Base-by-base conservation (phyloP, 1,284 basidiomycete genomes). In the Ceratobasidium sp. region DNA sequence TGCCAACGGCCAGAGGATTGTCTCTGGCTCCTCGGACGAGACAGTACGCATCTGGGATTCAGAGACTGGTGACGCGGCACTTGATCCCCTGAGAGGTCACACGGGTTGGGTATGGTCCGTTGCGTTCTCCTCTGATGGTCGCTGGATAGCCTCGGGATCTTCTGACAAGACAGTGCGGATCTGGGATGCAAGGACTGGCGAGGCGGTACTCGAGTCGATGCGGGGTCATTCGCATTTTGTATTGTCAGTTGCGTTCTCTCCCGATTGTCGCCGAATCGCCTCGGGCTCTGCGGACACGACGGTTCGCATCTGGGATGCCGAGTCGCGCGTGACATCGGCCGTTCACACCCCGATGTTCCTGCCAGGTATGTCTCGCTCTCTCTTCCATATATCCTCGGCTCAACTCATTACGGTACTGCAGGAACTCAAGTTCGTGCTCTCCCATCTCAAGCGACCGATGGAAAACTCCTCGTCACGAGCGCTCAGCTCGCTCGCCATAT, bases 11-110 rank as follows among this genome's bases (percentile, higher is more conserved):
- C 87, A 90, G 16, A 89, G 93, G 81, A 91, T 97, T 79, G 93
- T 96, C n/a, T 95, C 93, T 10, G 96, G 95, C 20, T 95, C 94
- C 0, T 93, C 23, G 88, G 93, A 65, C 97, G 96, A 96, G 92
- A 96, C 83, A 91, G 92, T 96, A 65, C 89, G 95, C 74, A 90
- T 97, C 35, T 97, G 96, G 95, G 94, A 97, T 80, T 90, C 94
- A 23, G 83, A 86, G 38, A 92, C 91, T 0, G 94, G 93, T 12
- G 84, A 87, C 65, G 87, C 96, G 59, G 86, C 96, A 4, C 38
- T 41, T 18, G 94, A 94, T 82, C 87, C 92, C 38, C 86, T 97
- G 77, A 88, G 90, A 78, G 94, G 94, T 1, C 96, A 97, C 85
- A 89, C 89, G 81, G 94, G 96, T 82, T 93, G 91, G 78, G 94